Conservation (phyloP, 2,329 filamentous ascomycete genomes). For the Sporothrix brunneoviolacea region DNA sequence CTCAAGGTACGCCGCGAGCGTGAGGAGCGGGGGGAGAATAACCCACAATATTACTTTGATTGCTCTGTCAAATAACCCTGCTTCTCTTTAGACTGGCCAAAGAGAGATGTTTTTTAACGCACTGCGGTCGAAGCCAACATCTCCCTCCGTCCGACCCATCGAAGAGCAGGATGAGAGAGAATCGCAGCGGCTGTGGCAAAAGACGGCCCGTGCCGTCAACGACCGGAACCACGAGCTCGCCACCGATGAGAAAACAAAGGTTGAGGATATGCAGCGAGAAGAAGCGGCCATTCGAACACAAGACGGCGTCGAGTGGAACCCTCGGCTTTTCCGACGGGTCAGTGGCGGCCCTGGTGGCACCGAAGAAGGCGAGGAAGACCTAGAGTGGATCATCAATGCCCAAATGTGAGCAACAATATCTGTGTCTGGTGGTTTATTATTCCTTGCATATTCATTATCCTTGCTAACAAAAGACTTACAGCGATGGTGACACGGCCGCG, state of each 20-base stretch:
- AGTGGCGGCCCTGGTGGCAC: conserved; percentile 61
- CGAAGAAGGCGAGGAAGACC: conserved; percentile 77
- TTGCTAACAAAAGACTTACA: conserved; percentile 5
- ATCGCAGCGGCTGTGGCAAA: conserved; percentile 80
- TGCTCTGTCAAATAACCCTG: too few species aligned
- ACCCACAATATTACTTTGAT: conserved; percentile 14
- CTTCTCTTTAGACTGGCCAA: conserved; percentile 63
- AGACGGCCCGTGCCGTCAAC: conserved; percentile 74
- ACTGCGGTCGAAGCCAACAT: conserved; percentile 65
- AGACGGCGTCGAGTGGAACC: conserved; percentile 79
- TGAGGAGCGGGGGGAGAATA: too few species aligned
- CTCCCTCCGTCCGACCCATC: conserved; percentile 67
- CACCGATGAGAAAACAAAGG: conserved; percentile 92
- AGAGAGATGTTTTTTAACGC: conserved; percentile 89
- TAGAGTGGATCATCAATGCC: conserved; percentile 93
- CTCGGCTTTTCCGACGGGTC: conserved; percentile 74
- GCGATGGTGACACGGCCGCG: conserved; percentile 56
- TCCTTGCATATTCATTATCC: conserved; percentile 10
- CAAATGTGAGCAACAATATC: too few species aligned
- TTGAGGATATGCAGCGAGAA: conserved; percentile 86
- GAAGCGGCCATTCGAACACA: conserved; percentile 76
- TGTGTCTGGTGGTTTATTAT: too few species aligned
- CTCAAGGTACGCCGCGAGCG: conserved; percentile 46
- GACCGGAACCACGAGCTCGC: conserved; percentile 80
- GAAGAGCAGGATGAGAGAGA: conserved; percentile 85